These are phyloP conservation scores for Aspergillus sergii DNA, from an alignment of 2,329 filamentous ascomycete genomes.

Conservation along the genomic window DNA sequence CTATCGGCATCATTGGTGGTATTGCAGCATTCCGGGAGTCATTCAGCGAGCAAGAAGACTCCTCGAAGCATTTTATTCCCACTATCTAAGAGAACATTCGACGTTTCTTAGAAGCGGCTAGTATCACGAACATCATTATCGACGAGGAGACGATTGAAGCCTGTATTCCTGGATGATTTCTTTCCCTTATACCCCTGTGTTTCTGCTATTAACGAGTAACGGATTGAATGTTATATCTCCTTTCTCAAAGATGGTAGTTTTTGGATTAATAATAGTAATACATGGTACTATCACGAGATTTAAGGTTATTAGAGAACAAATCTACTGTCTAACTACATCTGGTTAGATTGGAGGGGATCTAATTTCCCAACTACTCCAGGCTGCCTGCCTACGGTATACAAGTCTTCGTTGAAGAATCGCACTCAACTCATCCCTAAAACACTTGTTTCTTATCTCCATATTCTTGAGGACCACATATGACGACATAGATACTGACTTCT, in stretches of 20 bases:
- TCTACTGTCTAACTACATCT: neutral
- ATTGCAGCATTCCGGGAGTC: slow-evolving; percentile 75
- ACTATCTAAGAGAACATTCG: slow-evolving; percentile 33
- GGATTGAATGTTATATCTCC: neutral
- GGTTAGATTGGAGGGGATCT: neutral
- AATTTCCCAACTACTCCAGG: neutral
- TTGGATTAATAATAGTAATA: neutral
- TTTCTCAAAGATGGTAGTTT: neutral
- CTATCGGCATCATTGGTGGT: slow-evolving; percentile 71
- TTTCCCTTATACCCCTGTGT: neutral
- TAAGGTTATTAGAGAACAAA: too few species aligned
- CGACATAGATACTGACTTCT: neutral
- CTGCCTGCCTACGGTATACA: neutral
- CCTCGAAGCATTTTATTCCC: slow-evolving; percentile 68
- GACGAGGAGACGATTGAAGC: neutral
- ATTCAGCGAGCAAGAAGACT: slow-evolving; percentile 67
- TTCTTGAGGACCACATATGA: too few species aligned
- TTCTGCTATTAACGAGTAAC: neutral
- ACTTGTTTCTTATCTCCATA: too few species aligned
- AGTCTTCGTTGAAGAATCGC: neutral
- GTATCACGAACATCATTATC: neutral
- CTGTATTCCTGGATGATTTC: neutral
- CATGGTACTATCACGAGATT: neutral
- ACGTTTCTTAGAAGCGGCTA: neutral
- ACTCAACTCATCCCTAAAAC: too few species aligned